phyloP scores from a whole-genome alignment of 208 protist genomes.

The Trypanosoma melophagium region DNA sequence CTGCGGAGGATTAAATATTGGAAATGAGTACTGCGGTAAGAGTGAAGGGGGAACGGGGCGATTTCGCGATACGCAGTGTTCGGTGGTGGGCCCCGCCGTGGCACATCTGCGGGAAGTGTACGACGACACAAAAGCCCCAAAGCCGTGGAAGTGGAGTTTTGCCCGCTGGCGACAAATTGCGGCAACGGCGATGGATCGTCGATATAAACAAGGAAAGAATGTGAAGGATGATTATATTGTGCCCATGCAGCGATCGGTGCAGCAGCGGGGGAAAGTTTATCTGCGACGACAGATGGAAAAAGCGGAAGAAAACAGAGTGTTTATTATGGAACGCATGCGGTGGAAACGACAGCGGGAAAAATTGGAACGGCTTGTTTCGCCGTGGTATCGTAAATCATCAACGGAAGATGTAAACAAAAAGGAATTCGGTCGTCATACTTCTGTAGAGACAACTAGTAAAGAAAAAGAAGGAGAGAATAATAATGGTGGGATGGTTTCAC shows the following conservation, averaged over 20 bases:
- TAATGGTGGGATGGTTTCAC: too few relatives aligned
- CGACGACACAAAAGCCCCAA: constrained; percentile 82
- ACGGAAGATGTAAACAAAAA: too few relatives aligned
- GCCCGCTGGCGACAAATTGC: constrained; percentile 80
- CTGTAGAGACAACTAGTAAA: too few relatives aligned
- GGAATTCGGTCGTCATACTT: too few relatives aligned
- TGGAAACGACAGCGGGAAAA: constrained; percentile 33
- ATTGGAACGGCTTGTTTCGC: constrained; percentile 17
- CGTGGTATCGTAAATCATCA: constrained; percentile 26
- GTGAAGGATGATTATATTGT: constrained; percentile 30
- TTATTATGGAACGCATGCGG: constrained; percentile 37
- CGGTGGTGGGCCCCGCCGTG: constrained; percentile 71
- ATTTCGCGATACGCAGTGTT: constrained; percentile 89
- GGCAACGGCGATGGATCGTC: constrained; percentile 48
- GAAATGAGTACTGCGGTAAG: constrained; percentile 89
- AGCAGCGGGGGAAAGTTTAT: constrained; percentile 35
- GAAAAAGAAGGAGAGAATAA: too few relatives aligned
- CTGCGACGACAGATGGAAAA: constrained; percentile 41
- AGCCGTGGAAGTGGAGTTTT: constrained; percentile 80
- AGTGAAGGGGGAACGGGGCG: constrained; percentile 61
- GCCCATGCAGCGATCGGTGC: constrained; percentile 24
- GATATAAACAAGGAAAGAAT: constrained; percentile 39
- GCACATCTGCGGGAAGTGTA: constrained; percentile 81
- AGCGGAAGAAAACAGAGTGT: constrained; percentile 30
- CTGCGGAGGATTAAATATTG: constrained; percentile 92